Conservation (phyloP, 306 rosid genomes). For the Myrica gale region DNA sequence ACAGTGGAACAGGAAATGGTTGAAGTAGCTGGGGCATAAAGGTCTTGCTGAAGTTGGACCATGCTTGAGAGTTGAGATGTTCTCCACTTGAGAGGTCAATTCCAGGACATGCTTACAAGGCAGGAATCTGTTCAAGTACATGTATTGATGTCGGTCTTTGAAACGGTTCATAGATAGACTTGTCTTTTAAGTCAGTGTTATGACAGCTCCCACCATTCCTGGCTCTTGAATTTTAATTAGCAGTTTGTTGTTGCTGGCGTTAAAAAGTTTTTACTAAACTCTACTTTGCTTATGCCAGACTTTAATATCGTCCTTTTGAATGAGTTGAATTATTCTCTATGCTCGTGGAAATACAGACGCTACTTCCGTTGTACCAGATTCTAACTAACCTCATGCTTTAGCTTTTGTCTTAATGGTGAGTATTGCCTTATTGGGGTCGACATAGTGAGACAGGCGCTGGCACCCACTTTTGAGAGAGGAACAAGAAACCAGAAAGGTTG, state of each 20-base stretch:
- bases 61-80: constrained; percentile 4
- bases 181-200: neutral
- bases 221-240: neutral
- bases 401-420: neutral
- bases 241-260: constrained; percentile 6
- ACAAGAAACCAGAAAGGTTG: neutral
- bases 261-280: neutral
- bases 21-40: constrained; percentile 62
- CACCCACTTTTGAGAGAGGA: neutral
- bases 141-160: neutral
- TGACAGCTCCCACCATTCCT: neutral
- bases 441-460: neutral
- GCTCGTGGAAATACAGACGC: neutral
- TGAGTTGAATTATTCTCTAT: neutral
- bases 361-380: neutral
- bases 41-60: constrained; percentile 16
- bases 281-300: neutral
- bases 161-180: constrained; percentile 14
- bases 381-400: neutral
- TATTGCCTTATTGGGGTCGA: neutral
- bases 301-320: neutral
- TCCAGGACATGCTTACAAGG: neutral
- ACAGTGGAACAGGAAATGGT: constrained; percentile 92
- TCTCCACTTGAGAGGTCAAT: neutral
- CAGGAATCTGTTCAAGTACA: neutral